Conservation (phyloP, 108 stramenopile genomes). For the Stephanodiscus triporus region DNA sequence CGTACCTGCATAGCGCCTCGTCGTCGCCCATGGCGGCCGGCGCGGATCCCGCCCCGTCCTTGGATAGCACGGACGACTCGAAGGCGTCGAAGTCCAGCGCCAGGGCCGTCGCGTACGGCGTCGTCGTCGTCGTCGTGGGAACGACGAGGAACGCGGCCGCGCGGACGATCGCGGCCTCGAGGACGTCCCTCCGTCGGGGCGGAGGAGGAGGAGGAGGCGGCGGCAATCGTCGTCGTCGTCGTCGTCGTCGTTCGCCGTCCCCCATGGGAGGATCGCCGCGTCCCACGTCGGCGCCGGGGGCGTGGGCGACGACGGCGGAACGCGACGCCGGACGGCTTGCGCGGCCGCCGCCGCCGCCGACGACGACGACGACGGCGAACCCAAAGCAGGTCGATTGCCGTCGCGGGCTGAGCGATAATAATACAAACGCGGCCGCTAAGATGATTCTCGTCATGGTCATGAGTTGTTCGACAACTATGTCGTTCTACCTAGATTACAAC, state of each 20-base stretch:
- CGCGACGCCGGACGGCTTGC: no score
- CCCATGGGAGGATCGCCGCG: background rate
- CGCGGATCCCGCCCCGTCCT: constrained; percentile 6
- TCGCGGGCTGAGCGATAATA: no score
- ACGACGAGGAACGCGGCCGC: background rate
- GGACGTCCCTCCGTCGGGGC: background rate
- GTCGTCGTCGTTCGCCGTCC: background rate
- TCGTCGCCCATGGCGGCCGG: constrained; percentile 48
- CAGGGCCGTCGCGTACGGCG: background rate
- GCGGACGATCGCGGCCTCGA: background rate
- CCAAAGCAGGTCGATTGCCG: no score
- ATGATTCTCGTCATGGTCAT: no score
- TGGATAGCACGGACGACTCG: constrained; percentile 11
- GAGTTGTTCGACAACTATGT: no score
- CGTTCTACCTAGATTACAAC: no score
- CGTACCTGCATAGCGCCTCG: constrained; percentile 59
- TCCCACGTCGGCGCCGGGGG: background rate
- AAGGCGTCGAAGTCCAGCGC: background rate
- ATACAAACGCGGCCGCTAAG: no score
- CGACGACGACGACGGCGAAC: no score
- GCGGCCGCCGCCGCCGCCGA: no score
- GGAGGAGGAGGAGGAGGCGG: background rate
- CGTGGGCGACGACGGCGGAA: no score
- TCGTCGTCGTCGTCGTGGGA: background rate
- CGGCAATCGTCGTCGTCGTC: no score